Percentiles rank a stretch among this genome's conserved stretches.
Conservation (phyloP, 129 eudicot genomes). For the Artemisia tridentata region DNA sequence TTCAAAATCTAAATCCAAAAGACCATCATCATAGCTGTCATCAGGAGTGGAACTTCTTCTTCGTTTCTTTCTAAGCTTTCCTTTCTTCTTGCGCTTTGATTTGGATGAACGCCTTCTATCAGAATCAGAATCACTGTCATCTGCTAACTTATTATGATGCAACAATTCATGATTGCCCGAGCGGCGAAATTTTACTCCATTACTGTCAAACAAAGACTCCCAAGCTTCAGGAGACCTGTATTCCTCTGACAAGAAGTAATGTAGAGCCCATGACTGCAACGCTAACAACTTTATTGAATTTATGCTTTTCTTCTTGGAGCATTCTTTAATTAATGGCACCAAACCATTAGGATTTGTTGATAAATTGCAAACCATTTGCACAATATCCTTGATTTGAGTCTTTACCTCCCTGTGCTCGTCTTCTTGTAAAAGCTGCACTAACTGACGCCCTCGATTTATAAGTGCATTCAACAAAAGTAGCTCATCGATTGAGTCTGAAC, state of each 20-base stretch:
- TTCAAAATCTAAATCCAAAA: slow-evolving; percentile 44
- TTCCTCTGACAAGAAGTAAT: slow-evolving; percentile 62
- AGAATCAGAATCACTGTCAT: slow-evolving; percentile 48
- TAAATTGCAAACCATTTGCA: slow-evolving; percentile 37
- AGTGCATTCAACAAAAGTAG: slow-evolving; percentile 69
- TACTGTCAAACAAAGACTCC: slow-evolving; percentile 64
- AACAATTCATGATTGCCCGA: slow-evolving; percentile 55
- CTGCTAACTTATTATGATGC: slow-evolving; percentile 34
- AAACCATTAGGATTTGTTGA: slow-evolving; percentile 39
- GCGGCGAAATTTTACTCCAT: slow-evolving; percentile 62
- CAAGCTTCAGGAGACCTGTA: slow-evolving; percentile 47
- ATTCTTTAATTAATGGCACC: slow-evolving; percentile 39
- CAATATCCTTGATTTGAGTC: slow-evolving; percentile 48
- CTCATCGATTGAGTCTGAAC: slow-evolving; percentile 54
- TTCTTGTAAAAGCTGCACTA: slow-evolving; percentile 61
- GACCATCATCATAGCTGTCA: slow-evolving; percentile 40
- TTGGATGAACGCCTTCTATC: slow-evolving; percentile 39
- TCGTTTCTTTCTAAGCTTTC: slow-evolving; percentile 60
- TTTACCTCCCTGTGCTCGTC: slow-evolving; percentile 59
- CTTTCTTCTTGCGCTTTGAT: slow-evolving; percentile 47
- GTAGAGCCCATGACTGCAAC: slow-evolving; percentile 74
- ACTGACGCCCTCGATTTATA: slow-evolving; percentile 64
- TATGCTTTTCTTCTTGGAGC: slow-evolving; percentile 33
- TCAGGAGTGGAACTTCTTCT: slow-evolving; percentile 33
- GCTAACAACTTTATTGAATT: slow-evolving; percentile 56